A percentile compares a stretch with the other conserved stretches of the same genome.
Evolutionary conservation across 1,139 yeast species (phyloP).

Genomic region (Pichia sp.): DNA sequence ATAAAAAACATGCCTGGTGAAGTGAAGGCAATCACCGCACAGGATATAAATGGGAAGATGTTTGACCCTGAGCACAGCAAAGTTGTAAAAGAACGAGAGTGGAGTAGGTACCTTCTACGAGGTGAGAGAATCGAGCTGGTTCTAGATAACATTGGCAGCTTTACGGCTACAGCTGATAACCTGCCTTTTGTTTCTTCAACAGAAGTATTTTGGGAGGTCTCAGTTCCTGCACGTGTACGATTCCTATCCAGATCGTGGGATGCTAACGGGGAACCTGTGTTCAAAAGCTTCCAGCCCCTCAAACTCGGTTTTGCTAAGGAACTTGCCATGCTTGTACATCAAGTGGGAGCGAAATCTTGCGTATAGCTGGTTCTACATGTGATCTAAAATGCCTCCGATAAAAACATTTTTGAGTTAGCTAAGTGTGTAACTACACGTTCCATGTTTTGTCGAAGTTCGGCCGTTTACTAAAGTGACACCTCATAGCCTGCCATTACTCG

Average conservation of each 20-base stretch:
- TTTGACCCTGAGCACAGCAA: neutral
- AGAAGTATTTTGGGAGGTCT: constrained; percentile 12
- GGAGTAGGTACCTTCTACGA: constrained; percentile 4
- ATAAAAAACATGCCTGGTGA: constrained; percentile 9
- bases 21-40: neutral
- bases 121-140: constrained; percentile 7
- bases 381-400: no score
- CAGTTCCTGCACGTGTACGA: constrained; percentile 3
- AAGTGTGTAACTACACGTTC: no score
- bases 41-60: constrained; percentile 1
- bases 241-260: neutral
- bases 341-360: neutral
- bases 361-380: no score
- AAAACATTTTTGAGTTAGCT: no score
- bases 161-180: neutral
- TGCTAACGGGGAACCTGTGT: neutral
- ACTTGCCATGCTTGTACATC: neutral
- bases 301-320: neutral
- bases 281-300: neutral
- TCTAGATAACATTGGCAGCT: constrained; percentile 14
- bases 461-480: no score
- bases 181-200: neutral
- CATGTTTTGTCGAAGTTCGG: no score
- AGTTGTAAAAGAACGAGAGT: constrained; percentile 1
- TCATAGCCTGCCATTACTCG: no score